Evolutionary conservation across 345 rosid species (phyloP).

Genomic region (Camelina sativa): DNA sequence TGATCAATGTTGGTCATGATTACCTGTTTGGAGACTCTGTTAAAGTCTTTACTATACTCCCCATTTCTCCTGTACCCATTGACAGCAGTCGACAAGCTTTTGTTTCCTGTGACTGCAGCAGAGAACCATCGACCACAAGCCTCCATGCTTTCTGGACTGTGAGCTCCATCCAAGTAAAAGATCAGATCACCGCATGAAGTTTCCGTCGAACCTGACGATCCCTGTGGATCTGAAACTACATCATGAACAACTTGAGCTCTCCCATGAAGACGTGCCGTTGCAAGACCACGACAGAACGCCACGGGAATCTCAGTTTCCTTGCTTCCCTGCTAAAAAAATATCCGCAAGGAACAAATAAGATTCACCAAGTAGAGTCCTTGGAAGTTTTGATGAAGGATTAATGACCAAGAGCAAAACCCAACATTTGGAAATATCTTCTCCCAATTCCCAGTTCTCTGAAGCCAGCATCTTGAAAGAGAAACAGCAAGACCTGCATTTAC

Average conservation of each 20-base stretch:
- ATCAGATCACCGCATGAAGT: conserved; percentile 63
- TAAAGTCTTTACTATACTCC: conserved; percentile 35
- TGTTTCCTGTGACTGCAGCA: conserved; percentile 52
- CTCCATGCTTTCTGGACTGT: conserved; percentile 97
- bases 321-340: conserved; percentile 44
- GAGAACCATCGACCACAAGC: conserved; percentile 86
- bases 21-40: conserved; percentile 71
- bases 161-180: conserved; percentile 96
- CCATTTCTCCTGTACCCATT: conserved; percentile 50
- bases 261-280: conserved; percentile 75
- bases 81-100: conserved; percentile 37
- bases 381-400: conserved; percentile 16
- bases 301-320: conserved; percentile 54
- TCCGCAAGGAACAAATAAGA: conserved; percentile 17
- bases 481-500: conserved; percentile 90
- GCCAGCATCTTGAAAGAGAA: conserved; percentile 84
- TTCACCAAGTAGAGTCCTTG: background rate
- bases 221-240: conserved; percentile 43
- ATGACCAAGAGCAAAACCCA: conserved; percentile 36
- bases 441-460: conserved; percentile 76
- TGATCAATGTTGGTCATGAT: conserved; percentile 27
- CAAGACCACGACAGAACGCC: conserved; percentile 78
- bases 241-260: conserved; percentile 82
- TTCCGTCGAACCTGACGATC: conserved; percentile 43
- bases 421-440: conserved; percentile 59